Base-by-base conservation (phyloP, 2,329 filamentous ascomycete species). In the Apiospora hydei region DNA sequence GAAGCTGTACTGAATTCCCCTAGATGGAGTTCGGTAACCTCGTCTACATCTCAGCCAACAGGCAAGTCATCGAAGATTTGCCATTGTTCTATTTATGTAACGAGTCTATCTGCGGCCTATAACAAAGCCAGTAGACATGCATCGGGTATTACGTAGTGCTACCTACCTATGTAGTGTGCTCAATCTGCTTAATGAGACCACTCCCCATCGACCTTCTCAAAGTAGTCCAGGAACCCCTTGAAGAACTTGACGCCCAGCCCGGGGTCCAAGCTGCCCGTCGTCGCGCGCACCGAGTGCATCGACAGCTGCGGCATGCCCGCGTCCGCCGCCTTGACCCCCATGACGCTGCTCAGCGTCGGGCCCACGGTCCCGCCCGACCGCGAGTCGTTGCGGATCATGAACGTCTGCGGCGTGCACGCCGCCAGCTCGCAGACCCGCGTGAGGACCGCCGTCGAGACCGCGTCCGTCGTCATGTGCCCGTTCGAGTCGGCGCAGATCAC, bases 391-490 rank as follows among this genome's bases (percentile, higher is more conserved):
- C 96, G 87, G 81, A 98, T 98, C 87, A 97, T 95, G 87, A 98
- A 98, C 7, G 93, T 86, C 83, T 98, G 96, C 70, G 97, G 87
- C 67, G 88, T 90, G 71, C 90, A 90, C 69, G 86, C 94, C 73
- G 87, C 88, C 72, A 93, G 91, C 76, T 95, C 91, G 10, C 94
- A 95, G 51, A 97, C 89, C 38, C 93, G 89, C 76, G 92, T 90
- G 47, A 98, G 85, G 73, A 98, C 89, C 5, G 94, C 91, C 4
- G 94, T 93, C 14, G 93, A 96, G 24, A 98, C 90, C 71, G 92
- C 91, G 80, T 98, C 95, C 3, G 96, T 98, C 4, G 96, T 98
- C 94, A 98, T 98, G 84, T 98, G 94, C 5, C 94, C 96, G 79
- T 98, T 98, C 69, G 91, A 90, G 82, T 98, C 96, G 30, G 91